Conservation (phyloP, 2,329 filamentous ascomycete genomes). For the Dactylellina drechsleri region DNA sequence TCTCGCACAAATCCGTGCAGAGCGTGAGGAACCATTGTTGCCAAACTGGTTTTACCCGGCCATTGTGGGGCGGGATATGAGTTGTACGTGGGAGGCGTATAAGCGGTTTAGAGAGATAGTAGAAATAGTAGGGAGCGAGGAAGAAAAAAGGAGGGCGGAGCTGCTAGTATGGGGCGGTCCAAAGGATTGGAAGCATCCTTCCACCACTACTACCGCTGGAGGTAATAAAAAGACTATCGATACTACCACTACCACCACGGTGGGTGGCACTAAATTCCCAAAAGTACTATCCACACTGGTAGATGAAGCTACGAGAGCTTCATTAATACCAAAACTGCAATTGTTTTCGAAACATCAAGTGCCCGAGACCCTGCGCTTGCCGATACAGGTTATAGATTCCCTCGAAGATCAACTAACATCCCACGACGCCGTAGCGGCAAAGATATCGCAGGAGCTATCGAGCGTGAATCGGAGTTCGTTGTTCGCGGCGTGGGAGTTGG, state of each 20-base stretch:
- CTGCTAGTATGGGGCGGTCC: slow-evolving; percentile 69
- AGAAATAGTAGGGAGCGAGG: slow-evolving; percentile 70
- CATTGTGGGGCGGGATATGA: slow-evolving; percentile 68
- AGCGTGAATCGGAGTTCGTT: slow-evolving; percentile 76
- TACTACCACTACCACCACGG: not conserved
- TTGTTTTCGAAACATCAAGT: slow-evolving; percentile 62
- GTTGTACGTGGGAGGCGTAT: slow-evolving; percentile 74
- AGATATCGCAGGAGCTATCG: slow-evolving; percentile 66
- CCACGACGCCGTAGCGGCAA: slow-evolving; percentile 62
- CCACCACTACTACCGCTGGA: no score
- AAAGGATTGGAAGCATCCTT: slow-evolving; percentile 62
- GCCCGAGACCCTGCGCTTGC: slow-evolving; percentile 65
- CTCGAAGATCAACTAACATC: slow-evolving; percentile 64
- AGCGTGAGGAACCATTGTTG: slow-evolving; percentile 71
- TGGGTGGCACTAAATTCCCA: not conserved
- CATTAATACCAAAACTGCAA: slow-evolving; percentile 60
- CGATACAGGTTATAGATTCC: slow-evolving; percentile 69
- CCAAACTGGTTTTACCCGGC: slow-evolving; percentile 72
- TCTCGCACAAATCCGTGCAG: slow-evolving; percentile 72
- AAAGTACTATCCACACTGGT: slow-evolving; percentile 11
- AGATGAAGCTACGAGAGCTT: slow-evolving; percentile 7
- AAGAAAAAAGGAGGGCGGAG: slow-evolving; percentile 70
- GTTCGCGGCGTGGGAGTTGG: slow-evolving; percentile 74
- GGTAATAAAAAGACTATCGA: not conserved
- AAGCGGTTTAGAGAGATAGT: slow-evolving; percentile 75